Conservation (phyloP, 192 early-diverging fungal genomes). For the Coemansia sp. region DNA sequence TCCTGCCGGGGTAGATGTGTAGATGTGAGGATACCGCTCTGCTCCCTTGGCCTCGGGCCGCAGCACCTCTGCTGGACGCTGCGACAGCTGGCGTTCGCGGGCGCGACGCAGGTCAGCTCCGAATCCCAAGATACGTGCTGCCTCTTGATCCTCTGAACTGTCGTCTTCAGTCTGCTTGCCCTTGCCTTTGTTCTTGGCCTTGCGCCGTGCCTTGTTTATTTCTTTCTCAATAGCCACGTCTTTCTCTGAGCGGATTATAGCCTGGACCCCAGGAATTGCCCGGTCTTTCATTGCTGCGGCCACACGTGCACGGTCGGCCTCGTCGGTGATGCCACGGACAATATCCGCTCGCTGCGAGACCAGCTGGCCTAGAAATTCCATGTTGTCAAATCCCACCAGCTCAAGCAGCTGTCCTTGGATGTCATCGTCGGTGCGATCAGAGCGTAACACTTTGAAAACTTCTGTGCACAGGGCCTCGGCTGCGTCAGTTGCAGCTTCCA, state of each 20-base stretch:
- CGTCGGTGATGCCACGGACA: slow-evolving; percentile 22
- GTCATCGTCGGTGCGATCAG: slow-evolving; percentile 35
- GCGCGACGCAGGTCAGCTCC: slow-evolving; percentile 38
- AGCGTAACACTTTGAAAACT: slow-evolving; percentile 28
- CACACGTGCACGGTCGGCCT: slow-evolving; percentile 33
- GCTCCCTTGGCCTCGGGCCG: slow-evolving; percentile 21
- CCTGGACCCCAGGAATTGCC: slow-evolving; percentile 27
- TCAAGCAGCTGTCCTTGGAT: slow-evolving; percentile 50
- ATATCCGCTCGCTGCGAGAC: slow-evolving; percentile 35
- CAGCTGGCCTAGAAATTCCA: slow-evolving; percentile 45
- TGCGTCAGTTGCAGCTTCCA: slow-evolving; percentile 16
- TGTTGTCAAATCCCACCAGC: slow-evolving; percentile 50
- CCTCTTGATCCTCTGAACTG: slow-evolving; percentile 20
- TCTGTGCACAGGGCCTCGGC: slow-evolving; percentile 35
- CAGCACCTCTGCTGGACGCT: slow-evolving; percentile 30
- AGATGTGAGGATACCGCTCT: slow-evolving; percentile 78
- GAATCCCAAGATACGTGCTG: slow-evolving; percentile 36
- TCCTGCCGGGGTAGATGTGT: slow-evolving; percentile 56
- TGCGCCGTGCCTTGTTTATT: slow-evolving; percentile 30
- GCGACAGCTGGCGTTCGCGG: slow-evolving; percentile 47
- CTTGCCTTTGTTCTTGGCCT: slow-evolving; percentile 12
- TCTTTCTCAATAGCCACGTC: slow-evolving; percentile 42
- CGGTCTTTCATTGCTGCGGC: slow-evolving; percentile 11
- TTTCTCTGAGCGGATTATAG: slow-evolving; percentile 25
- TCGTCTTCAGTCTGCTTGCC: not conserved